Conservation (phyloP, 2,329 filamentous ascomycete genomes). For the Magnaporthiopsis incrustans region DNA sequence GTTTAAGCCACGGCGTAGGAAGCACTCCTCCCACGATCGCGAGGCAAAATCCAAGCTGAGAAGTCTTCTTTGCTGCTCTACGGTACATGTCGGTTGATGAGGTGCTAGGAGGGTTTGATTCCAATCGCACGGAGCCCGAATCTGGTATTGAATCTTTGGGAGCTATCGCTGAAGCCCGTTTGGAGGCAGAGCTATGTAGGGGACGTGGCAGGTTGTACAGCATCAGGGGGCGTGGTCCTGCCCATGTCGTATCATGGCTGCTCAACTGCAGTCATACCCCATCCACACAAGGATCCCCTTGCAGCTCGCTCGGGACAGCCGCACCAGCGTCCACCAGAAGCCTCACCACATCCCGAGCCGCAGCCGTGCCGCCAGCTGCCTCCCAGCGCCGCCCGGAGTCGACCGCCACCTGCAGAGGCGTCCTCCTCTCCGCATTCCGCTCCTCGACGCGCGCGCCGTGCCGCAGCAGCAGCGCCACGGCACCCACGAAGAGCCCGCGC, state of each 20-base stretch:
- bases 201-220: too few relatives aligned
- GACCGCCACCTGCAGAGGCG: background rate
- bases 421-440: background rate
- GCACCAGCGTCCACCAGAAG: background rate
- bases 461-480: background rate
- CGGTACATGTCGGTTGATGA: too few relatives aligned
- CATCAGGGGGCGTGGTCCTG: too few relatives aligned
- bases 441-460: background rate
- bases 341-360: background rate
- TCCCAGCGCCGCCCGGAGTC: background rate
- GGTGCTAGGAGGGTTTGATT: too few relatives aligned
- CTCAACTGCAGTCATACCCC: background rate
- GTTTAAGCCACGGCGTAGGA: background rate
- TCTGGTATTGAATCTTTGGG: too few relatives aligned
- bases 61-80: too few relatives aligned
- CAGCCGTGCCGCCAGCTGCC: background rate
- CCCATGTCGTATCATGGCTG: background rate
- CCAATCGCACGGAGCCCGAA: too few relatives aligned
- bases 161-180: too few relatives aligned
- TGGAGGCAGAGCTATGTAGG: too few relatives aligned
- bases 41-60: too few relatives aligned
- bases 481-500: background rate
- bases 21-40: constrained; percentile 23
- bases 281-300: background rate
- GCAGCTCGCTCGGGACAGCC: background rate